Conservation (phyloP, 805 yeast genomes). For the Candida dajiaensis region DNA sequence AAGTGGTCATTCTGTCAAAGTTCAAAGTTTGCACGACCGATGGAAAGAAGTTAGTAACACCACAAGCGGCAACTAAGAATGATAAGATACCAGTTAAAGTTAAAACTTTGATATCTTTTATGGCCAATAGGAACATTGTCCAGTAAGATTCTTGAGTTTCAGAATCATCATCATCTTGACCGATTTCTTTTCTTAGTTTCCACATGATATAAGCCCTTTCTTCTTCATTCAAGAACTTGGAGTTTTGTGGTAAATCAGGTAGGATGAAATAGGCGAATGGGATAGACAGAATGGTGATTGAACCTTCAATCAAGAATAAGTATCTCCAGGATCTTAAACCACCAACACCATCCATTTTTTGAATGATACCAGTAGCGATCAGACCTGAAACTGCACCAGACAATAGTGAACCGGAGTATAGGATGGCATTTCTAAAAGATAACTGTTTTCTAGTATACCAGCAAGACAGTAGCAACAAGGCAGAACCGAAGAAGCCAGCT, state of each 20-base stretch:
- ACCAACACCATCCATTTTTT: constrained; percentile 33
- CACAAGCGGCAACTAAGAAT: constrained; percentile 49
- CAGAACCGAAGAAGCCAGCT: constrained; percentile 45
- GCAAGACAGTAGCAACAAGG: constrained; percentile 43
- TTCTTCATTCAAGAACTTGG: constrained; percentile 38
- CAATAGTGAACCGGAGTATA: constrained; percentile 43
- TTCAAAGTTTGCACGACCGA: constrained; percentile 52
- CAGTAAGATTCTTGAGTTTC: constrained; percentile 25
- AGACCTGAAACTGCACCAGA: constrained; percentile 52
- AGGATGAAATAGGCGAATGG: constrained; percentile 38
- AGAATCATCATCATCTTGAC: constrained; percentile 23
- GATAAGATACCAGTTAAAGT: constrained; percentile 37
- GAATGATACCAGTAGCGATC: constrained; percentile 47
- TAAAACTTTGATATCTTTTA: constrained; percentile 42
- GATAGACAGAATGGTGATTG: constrained; percentile 44
- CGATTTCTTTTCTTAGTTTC: constrained; percentile 24
- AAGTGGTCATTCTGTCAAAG: constrained; percentile 42
- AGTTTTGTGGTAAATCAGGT: constrained; percentile 49
- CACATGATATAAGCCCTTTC: constrained; percentile 33
- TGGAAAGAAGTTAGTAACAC: constrained; percentile 58
- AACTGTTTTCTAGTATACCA: constrained; percentile 50
- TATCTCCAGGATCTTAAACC: constrained; percentile 49
- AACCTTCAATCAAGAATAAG: constrained; percentile 52
- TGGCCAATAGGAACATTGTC: constrained; percentile 32
- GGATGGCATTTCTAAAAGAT: constrained; percentile 42